phyloP scores from a whole-genome alignment of 73 alveolate species.

The Blepharisma stoltei region DNA sequence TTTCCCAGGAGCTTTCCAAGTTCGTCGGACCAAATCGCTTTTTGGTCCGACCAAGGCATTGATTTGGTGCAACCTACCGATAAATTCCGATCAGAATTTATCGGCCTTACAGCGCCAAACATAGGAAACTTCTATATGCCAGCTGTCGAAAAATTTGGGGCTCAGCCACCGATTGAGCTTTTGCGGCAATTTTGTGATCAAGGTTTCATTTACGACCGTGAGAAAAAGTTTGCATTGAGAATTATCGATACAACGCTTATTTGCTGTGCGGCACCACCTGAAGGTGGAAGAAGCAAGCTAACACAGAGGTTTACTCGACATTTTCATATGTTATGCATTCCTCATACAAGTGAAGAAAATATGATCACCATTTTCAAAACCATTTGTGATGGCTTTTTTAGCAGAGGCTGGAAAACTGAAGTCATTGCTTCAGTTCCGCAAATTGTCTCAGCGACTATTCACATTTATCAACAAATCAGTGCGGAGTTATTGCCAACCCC shows the following conservation, averaged over 20 bases:
- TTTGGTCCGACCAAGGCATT: no score
- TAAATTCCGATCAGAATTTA: no score
- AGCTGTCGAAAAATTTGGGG: slow-evolving; percentile 97
- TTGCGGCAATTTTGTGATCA: slow-evolving; percentile 99
- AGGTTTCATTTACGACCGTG: slow-evolving; percentile 97
- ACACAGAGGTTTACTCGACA: slow-evolving; percentile 98
- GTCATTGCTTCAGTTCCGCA: slow-evolving; percentile 67
- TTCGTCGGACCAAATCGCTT: no score
- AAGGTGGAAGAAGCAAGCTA: slow-evolving; percentile 96
- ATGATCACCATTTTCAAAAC: slow-evolving; percentile 85
- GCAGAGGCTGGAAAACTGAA: slow-evolving; percentile 70
- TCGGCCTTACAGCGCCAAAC: no score
- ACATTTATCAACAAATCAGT: slow-evolving; percentile 75
- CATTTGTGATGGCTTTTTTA: slow-evolving; percentile 91
- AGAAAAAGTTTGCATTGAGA: slow-evolving; percentile 92
- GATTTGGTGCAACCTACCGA: no score
- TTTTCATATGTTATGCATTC: slow-evolving; percentile 85
- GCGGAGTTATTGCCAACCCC: slow-evolving; percentile 97
- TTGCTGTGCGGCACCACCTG: slow-evolving; percentile 91
- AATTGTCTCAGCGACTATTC: slow-evolving; percentile 78
- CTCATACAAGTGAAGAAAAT: slow-evolving; percentile 78
- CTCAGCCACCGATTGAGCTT: slow-evolving; percentile 99
- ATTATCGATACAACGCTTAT: slow-evolving; percentile 95
- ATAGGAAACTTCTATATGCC: no score
- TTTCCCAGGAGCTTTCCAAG: no score